phyloP scores from a whole-genome alignment of 139 green algal genomes.

The Edaphochlamys debaryana region DNA sequence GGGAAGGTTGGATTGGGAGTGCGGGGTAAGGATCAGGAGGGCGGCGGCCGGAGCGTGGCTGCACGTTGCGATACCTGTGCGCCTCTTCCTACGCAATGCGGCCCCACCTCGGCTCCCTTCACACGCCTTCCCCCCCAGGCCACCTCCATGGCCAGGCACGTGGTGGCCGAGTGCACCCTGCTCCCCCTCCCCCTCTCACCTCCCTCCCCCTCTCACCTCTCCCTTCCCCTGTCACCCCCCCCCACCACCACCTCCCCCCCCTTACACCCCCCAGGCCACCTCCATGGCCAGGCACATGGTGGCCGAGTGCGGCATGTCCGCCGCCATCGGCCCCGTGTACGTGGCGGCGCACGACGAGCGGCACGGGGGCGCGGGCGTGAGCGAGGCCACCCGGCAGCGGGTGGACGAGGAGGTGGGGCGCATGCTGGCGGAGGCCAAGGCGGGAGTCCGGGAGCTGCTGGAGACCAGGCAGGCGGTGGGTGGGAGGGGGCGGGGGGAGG shows the following conservation, averaged over 20 bases:
- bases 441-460: constrained; percentile 76
- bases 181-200: constrained; percentile 50
- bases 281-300: constrained; percentile 87
- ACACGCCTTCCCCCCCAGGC: constrained; percentile 88
- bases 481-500: neutral
- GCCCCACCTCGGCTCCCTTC: no score
- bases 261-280: constrained; percentile 90
- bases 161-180: constrained; percentile 92
- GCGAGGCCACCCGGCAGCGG: constrained; percentile 40
- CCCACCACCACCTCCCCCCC: constrained; percentile 47
- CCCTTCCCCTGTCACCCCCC: no score
- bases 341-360: constrained; percentile 60
- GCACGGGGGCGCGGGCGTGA: constrained; percentile 27
- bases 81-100: no score
- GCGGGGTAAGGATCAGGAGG: no score
- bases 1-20: no score
- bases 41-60: no score
- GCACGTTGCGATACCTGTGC: no score
- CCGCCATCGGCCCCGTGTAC: constrained; percentile 75
- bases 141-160: constrained; percentile 83
- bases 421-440: constrained; percentile 79
- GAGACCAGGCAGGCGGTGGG: constrained; percentile 65
- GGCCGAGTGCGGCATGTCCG: constrained; percentile 86
- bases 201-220: no score
- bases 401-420: constrained; percentile 65